Conservation (phyloP, 78 protist species). For the Bodo saltans region DNA sequence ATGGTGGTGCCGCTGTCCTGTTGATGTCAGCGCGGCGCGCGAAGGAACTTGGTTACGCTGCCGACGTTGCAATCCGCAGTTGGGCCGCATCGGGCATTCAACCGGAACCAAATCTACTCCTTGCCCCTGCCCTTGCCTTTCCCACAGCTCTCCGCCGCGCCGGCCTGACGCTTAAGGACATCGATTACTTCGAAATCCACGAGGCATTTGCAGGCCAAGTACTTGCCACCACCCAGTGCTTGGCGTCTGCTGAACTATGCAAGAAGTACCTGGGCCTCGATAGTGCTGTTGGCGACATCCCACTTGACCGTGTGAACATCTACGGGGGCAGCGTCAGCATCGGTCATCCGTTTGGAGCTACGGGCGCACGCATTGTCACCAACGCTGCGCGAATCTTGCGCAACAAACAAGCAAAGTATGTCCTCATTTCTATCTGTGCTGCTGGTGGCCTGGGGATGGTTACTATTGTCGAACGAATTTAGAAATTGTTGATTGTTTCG, state of each 20-base stretch:
- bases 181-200: slow-evolving; percentile 86
- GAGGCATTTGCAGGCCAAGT: slow-evolving; percentile 90
- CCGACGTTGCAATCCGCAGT: slow-evolving; percentile 17
- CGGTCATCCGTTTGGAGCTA: slow-evolving; percentile 56
- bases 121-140: slow-evolving; percentile 78
- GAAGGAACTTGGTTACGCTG: slow-evolving; percentile 23
- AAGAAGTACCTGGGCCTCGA: not conserved
- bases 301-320: not conserved
- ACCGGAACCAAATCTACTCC: slow-evolving; percentile 42
- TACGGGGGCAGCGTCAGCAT: slow-evolving; percentile 36
- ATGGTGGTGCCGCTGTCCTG: slow-evolving; percentile 40
- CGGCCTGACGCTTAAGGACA: slow-evolving; percentile 71
- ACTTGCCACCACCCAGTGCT: slow-evolving; percentile 18
- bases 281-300: not conserved
- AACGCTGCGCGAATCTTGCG: slow-evolving; percentile 20
- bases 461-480: slow-evolving; percentile 16
- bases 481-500: too few relatives aligned
- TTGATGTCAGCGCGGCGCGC: slow-evolving; percentile 39
- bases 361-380: slow-evolving; percentile 41
- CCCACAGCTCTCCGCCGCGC: slow-evolving; percentile 66
- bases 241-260: slow-evolving; percentile 37
- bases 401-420: not conserved
- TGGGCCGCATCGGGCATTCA: slow-evolving; percentile 27
- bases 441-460: slow-evolving; percentile 48
- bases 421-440: slow-evolving; percentile 42